Evolutionary conservation across 495 filamentous ascomycete species (phyloP).

Genomic region (Penicillium robsamsonii): DNA sequence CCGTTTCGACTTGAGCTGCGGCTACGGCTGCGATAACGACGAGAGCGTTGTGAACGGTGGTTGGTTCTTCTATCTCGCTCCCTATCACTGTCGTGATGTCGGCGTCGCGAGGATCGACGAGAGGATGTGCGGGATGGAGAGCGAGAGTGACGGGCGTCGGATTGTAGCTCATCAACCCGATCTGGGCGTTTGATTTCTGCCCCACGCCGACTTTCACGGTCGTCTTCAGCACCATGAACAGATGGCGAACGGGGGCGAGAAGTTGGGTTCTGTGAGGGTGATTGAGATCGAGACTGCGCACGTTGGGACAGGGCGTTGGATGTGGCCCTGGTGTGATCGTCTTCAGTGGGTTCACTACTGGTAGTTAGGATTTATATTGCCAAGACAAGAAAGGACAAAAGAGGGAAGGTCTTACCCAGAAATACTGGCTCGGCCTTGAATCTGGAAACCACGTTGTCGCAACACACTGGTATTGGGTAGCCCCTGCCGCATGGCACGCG

Average conservation of each 20-base stretch:
- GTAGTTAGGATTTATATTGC: background rate
- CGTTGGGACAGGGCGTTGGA: conserved; percentile 37
- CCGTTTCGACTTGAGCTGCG: conserved; percentile 30
- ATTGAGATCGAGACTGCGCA: conserved; percentile 37
- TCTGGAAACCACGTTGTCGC: conserved; percentile 41
- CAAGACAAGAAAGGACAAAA: background rate
- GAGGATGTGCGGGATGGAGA: conserved; percentile 54
- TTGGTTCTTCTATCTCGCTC: conserved; percentile 38
- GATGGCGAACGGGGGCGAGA: conserved; percentile 60
- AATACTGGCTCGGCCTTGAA: conserved; percentile 25
- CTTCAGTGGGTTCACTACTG: conserved; percentile 1
- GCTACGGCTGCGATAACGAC: conserved; percentile 47
- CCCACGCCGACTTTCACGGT: conserved; percentile 45
- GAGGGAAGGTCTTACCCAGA: conserved; percentile 38
- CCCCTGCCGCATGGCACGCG: conserved; percentile 89
- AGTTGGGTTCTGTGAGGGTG: conserved; percentile 52
- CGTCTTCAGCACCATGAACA: conserved; percentile 46
- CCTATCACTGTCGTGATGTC: conserved; percentile 42
- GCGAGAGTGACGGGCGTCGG: conserved; percentile 37
- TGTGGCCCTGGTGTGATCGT: background rate
- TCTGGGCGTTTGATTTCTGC: conserved; percentile 29
- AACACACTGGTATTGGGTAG: conserved; percentile 69
- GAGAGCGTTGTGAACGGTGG: conserved; percentile 46
- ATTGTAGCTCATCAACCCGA: conserved; percentile 1
- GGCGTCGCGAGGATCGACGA: conserved; percentile 50